A percentile compares a stretch with the other conserved stretches of the same genome.
These are phyloP conservation scores for Takakia lepidozioides DNA, from an alignment of 225 moss, liverwort and hornwort species.

Conservation along the genomic window DNA sequence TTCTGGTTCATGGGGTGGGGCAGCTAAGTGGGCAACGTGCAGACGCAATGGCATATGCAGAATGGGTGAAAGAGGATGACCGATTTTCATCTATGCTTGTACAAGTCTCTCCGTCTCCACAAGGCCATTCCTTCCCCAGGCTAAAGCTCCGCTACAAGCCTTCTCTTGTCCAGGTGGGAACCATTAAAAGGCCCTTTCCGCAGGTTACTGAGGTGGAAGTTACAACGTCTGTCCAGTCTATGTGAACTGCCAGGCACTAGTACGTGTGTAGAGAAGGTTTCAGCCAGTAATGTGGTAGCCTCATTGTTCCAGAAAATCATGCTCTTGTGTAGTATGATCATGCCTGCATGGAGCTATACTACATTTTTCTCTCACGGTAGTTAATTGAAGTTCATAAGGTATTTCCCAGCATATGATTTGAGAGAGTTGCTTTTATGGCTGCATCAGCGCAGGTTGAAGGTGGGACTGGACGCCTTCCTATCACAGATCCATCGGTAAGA, in stretches of 20 bases:
- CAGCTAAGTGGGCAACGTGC: constrained; percentile 77
- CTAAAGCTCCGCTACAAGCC: constrained; percentile 85
- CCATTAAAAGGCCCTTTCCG: neutral
- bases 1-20: constrained; percentile 2
- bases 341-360: too few species aligned
- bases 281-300: too few species aligned
- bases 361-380: too few species aligned
- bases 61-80: constrained; percentile 78
- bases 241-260: too few species aligned
- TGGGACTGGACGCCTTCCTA: constrained; percentile 62
- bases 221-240: too few species aligned
- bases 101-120: constrained; percentile 77
- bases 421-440: neutral
- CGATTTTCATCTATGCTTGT: constrained; percentile 66
- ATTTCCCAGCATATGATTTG: neutral
- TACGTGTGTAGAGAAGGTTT: too few species aligned
- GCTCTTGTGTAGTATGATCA: too few species aligned
- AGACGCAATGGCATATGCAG: constrained; percentile 65
- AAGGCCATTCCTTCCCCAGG: constrained; percentile 90
- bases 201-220: neutral
- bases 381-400: neutral
- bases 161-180: constrained; percentile 76
- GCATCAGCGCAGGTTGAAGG: constrained; percentile 52
- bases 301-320: too few species aligned
- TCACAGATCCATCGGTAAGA: constrained; percentile 65